A percentile compares a stretch with the other conserved stretches of the same genome.
Evolutionary conservation across 768 basidiomycete genomes (phyloP).

Genomic region (Termitomyces sp.): DNA sequence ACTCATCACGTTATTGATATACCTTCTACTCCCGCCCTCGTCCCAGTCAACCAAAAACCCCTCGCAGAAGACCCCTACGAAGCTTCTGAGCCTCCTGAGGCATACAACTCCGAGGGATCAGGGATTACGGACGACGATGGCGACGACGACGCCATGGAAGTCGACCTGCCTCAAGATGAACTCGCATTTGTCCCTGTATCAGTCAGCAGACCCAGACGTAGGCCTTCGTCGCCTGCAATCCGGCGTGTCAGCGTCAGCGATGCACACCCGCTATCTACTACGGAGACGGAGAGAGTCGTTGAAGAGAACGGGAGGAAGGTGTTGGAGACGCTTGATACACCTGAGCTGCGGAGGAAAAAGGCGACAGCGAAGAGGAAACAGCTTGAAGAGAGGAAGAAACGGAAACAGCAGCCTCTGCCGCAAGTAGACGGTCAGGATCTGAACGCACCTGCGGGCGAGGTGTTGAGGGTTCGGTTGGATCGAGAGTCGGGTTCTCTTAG

Average conservation of each 20-base stretch:
- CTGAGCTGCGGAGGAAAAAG: slow-evolving; percentile 59
- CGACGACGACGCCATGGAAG: not conserved
- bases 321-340: slow-evolving; percentile 71
- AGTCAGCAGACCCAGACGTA: not conserved
- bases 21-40: not conserved
- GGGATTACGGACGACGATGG: not conserved
- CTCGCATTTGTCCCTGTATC: not conserved
- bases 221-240: not conserved
- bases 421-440: not conserved
- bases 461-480: slow-evolving; percentile 17
- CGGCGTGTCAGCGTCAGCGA: not conserved
- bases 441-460: not conserved
- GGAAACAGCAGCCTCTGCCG: slow-evolving; percentile 8
- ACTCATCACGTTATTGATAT: not conserved
- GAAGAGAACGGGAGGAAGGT: slow-evolving; percentile 48
- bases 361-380: slow-evolving; percentile 37
- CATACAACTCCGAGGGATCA: not conserved
- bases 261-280: slow-evolving; percentile 11
- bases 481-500: slow-evolving; percentile 40
- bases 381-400: slow-evolving; percentile 22
- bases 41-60: not conserved
- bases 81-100: not conserved
- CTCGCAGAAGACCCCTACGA: not conserved
- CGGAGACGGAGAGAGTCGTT: slow-evolving; percentile 13
- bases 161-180: not conserved